A percentile compares a stretch with the other conserved stretches of the same genome.
These are phyloP conservation scores for Candida ponderosae DNA, from an alignment of 805 yeast genomes.

Conservation along the genomic window DNA sequence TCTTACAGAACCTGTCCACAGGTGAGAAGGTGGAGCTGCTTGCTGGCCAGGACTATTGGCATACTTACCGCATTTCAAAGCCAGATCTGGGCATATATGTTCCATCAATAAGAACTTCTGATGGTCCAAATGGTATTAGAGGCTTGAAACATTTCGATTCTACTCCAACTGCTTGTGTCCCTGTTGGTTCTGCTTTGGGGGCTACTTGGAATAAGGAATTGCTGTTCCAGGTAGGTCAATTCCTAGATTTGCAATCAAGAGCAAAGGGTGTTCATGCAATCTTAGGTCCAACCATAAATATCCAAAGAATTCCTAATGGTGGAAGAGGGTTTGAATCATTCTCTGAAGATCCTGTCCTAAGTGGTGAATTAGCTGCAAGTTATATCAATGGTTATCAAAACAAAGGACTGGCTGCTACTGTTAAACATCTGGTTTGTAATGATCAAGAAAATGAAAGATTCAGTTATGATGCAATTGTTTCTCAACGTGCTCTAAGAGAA, in stretches of 20 bases:
- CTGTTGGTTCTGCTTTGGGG: constrained; percentile 52
- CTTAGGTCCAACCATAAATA: constrained; percentile 41
- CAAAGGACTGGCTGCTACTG: constrained; percentile 39
- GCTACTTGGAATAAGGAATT: constrained; percentile 45
- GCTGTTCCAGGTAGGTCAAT: constrained; percentile 35
- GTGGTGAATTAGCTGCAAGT: constrained; percentile 35
- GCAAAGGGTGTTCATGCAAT: constrained; percentile 43
- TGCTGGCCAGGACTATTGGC: constrained; percentile 41
- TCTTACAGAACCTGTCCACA: constrained; percentile 5
- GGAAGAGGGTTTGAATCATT: constrained; percentile 57
- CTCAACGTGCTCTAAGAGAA: constrained; percentile 56
- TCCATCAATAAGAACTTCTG: constrained; percentile 38
- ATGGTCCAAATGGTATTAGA: constrained; percentile 58
- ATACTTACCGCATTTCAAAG: constrained; percentile 27
- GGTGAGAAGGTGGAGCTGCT: constrained; percentile 14
- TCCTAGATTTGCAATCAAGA: constrained; percentile 47
- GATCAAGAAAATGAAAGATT: constrained; percentile 51
- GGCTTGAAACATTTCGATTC: constrained; percentile 44
- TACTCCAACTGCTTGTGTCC: constrained; percentile 47
- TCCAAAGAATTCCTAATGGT: constrained; percentile 48
- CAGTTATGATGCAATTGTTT: constrained; percentile 36
- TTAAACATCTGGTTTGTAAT: constrained; percentile 54
- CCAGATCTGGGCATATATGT: constrained; percentile 20
- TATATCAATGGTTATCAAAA: constrained; percentile 47
- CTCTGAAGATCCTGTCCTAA: constrained; percentile 48